Evolutionary conservation across 441 rosid species (phyloP), one percentile per base, ranked within the genome.

Genomic region (Cnidoscolus chayamansa): DNA sequence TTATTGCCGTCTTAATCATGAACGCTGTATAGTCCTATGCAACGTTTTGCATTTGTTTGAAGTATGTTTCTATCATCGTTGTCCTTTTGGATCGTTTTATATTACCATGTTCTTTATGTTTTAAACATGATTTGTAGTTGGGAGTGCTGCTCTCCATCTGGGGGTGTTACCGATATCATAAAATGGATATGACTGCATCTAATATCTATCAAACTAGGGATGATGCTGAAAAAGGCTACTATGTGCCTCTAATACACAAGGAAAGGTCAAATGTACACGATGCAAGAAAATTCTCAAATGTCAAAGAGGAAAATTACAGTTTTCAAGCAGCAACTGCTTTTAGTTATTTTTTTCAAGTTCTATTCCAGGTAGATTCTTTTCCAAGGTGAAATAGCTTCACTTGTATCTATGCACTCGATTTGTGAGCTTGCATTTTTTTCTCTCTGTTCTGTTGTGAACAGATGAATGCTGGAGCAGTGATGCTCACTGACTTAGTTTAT

Each of bases 401-500:
- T 50, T 19, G 11, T 75, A 35, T 59, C 43, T 67, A 59, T 56
- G 45, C 2, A 1, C 43, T 67, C 70, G 25, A 12, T 40, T 75
- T 19, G 30, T 74, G n/a, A 62, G 49, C 68, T 73, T 53, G 61
- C 70, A 37, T 35, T 65, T 55, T 65, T 63, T 35, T 76, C 7
- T 67, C 19, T 71, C 67, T 76, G 16, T 64, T 80, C 62, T 78
- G 70, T 73, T 57, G 48, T 79, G 63, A 40, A 37, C 90, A 94
- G 98, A 86, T 90, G 85, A 87, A 81, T 82, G 97, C 97, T 56
- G 98, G 98, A 50, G 96, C 98, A 10, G 97, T 88, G 67, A 78
- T 89, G 85, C 87, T 92, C 48, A 94, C 97, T 0, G 99, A 92
- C 77, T 85, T 87, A 65, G 88, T 92, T 68, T 94, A 91, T 77